Evolutionary conservation across 2,329 filamentous ascomycete genomes (phyloP), one percentile per base, ranked within the genome.

Genomic region (Phoma herbarum): DNA sequence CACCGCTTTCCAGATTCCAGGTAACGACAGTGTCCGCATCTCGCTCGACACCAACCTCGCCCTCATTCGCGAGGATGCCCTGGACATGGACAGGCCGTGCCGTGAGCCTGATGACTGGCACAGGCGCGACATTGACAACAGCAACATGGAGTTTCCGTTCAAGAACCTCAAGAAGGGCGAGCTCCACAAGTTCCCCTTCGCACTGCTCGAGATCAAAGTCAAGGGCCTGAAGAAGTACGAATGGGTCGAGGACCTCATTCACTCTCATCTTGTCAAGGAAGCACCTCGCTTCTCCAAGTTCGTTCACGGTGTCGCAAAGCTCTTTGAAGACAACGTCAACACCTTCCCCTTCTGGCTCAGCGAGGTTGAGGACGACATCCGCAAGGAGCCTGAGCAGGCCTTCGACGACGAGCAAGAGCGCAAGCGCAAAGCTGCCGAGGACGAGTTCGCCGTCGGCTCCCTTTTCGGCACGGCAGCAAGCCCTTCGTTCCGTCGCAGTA

Each of bases 281-380:
- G 89, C 91, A 0, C 92, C 93, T 1, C 88, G 90, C 49, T 99
- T 99, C 80, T 97, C 93, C 70, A 99, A 99, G 77, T 99, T 98
- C 69, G 90, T 96, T 2, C 94, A 99, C 70, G 95, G 95, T 61
- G 89, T 96, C 4, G 93, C 94, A 8, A 89, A 90, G 37, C 84
- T 99, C 2, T 98, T 98, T 67, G 95, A 98, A 71, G 81, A 99
- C 77, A 88, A 97, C 72, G 93, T 99, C 76, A 98, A 98, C 79
- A 93, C 88, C 62, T 88, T 98, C 71, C 95, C 95, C 14, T 97
- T 98, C 81, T 99, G 95, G 95, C 85, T 98, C 31, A 90, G 90
- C 69, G 91, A 96, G 62, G 84, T 98, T 42, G 94, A 97, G 74
- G 91, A 87, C 29, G 95, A 99, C 74, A 99, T 99, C 73, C 89